Base-by-base conservation (phyloP, 1,284 basidiomycete genomes). In the Sphaerobolus stellatus region DNA sequence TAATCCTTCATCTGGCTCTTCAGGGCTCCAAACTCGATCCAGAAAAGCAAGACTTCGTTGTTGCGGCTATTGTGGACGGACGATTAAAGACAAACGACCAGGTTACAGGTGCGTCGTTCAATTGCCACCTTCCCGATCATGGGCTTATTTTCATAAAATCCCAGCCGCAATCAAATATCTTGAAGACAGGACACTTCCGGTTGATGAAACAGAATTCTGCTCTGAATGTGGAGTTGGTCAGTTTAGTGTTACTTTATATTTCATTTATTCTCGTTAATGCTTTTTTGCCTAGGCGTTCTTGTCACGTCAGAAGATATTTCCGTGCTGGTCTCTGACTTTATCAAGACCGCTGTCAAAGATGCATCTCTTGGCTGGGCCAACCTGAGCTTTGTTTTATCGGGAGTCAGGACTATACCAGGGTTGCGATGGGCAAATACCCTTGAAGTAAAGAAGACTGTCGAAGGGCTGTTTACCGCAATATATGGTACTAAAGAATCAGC, bases 361-460 rank as follows among this genome's bases (percentile, higher is more conserved):
- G 70, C 78, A 1, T 75, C 84, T 18, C 64, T 81, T 3, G 85
- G 88, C 34, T 98, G 94, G 94, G 71, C 79, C 2, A 84, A 79
- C 63, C 78, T 95, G 27, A 86, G 90, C 33, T 74, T 82, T 22
- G 78, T 81, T 27, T 83, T 94, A 57, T 84, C 82, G n/a, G 80
- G 80, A 2, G 77, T 94, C 56, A 93, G 89, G 73, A 75, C 70
- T 51, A 75, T 78, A 0, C 80, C 88, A 14, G 82, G 84, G 43
- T 71, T 97, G 45, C 86, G 91, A 59, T 99, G 96, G 96, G 95
- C 92, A 4, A 90, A 80, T 65, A 84, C 92, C 0, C 78, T 93
- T 5, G 95, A 98, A 48, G 77, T 98, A 57, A 98, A 98, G 76
- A 88, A 83, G 41, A 80, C 90, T 0, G 88, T 93, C 2, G 96